These are phyloP conservation scores for Microdochium bolleyi DNA, from an alignment of 2,329 filamentous ascomycete genomes.

Conservation along the genomic window DNA sequence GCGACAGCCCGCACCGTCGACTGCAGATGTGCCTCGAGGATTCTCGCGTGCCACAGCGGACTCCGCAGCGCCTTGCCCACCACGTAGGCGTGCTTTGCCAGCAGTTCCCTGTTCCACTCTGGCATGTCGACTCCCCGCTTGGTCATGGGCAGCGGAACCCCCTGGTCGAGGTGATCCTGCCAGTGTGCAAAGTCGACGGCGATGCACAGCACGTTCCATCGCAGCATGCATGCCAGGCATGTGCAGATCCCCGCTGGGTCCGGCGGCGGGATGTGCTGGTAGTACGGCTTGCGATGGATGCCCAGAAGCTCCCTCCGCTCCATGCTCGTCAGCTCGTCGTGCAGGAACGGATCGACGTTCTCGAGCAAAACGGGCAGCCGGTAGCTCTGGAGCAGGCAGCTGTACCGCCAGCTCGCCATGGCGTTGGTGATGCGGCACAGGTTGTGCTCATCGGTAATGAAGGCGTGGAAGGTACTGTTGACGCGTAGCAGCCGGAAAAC, in stretches of 20 bases:
- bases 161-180: slow-evolving; percentile 40
- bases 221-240: slow-evolving; percentile 45
- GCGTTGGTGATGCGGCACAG: slow-evolving; percentile 30
- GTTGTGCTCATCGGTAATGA: slow-evolving; percentile 31
- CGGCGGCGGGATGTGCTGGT: slow-evolving; percentile 40
- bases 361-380: slow-evolving; percentile 36
- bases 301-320: slow-evolving; percentile 30
- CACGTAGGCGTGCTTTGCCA: slow-evolving; percentile 31
- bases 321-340: slow-evolving; percentile 6
- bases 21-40: slow-evolving; percentile 38
- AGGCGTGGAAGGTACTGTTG: slow-evolving; percentile 29
- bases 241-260: slow-evolving; percentile 43
- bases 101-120: slow-evolving; percentile 39
- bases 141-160: slow-evolving; percentile 43
- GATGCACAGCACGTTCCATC: slow-evolving; percentile 48
- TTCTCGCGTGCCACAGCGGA: slow-evolving; percentile 40
- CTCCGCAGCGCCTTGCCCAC: slow-evolving; percentile 35
- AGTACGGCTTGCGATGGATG: slow-evolving; percentile 43
- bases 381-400: slow-evolving; percentile 41
- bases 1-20: slow-evolving; percentile 35
- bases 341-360: slow-evolving; percentile 12
- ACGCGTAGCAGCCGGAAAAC: slow-evolving; percentile 35
- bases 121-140: slow-evolving; percentile 32
- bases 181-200: slow-evolving; percentile 49
- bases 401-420: slow-evolving; percentile 39